phyloP scores from a whole-genome alignment of 306 rosid species.

The Vigna nakashimae region DNA sequence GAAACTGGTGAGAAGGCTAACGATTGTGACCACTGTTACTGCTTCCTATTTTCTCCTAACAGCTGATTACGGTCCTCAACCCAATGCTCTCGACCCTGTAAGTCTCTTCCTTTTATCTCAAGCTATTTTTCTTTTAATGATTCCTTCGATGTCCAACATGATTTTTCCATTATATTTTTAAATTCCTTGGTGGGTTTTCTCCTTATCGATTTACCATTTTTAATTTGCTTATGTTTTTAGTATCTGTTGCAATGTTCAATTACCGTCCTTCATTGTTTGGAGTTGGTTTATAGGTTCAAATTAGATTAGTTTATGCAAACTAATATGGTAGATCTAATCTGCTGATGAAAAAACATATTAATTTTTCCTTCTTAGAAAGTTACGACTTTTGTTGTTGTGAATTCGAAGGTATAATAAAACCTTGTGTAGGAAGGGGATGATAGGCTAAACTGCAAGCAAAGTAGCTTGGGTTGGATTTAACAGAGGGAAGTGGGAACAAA shows the following conservation, averaged over 20 bases:
- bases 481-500: background rate
- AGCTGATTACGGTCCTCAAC: conserved; percentile 84
- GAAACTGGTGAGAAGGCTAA: conserved; percentile 70
- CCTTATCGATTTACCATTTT: background rate
- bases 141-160: background rate
- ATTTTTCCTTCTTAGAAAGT: no score
- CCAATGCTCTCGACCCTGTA: conserved; percentile 91
- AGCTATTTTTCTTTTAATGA: background rate
- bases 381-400: background rate
- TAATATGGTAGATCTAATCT: no score
- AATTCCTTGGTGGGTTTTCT: background rate
- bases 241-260: background rate
- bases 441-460: background rate
- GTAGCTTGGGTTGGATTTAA: conserved; percentile 2
- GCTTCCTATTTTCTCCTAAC: conserved; percentile 94
- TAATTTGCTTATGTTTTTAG: background rate
- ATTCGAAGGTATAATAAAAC: background rate
- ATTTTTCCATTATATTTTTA: background rate
- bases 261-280: background rate
- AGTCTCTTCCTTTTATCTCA: conserved; percentile 35
- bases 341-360: background rate
- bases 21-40: conserved; percentile 72
- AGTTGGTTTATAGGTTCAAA: background rate
- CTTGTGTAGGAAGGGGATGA: background rate
- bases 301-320: no score